phyloP scores from a whole-genome alignment of 2,329 filamentous ascomycete species.

The Aspergillus calidoustus region DNA sequence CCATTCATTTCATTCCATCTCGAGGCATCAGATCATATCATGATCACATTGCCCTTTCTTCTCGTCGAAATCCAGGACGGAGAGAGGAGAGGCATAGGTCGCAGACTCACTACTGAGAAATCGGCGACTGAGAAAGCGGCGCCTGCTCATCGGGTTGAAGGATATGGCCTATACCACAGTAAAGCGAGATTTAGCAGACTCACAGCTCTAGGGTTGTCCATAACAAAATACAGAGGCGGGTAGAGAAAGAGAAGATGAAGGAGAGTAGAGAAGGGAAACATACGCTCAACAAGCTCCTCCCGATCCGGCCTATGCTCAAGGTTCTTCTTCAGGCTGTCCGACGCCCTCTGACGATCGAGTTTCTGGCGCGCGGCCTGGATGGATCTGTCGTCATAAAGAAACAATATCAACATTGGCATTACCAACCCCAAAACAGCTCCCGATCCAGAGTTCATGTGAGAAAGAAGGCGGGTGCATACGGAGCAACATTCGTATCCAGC shows the following conservation, averaged over 20 bases:
- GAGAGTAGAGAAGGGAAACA: slow-evolving; percentile 34
- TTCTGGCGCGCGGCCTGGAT: slow-evolving; percentile 66
- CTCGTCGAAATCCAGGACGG: neutral
- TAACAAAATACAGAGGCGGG: neutral
- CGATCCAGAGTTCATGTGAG: too few relatives aligned
- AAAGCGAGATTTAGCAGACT: neutral
- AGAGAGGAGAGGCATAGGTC: neutral
- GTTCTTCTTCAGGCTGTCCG: slow-evolving; percentile 67
- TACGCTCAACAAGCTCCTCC: slow-evolving; percentile 79
- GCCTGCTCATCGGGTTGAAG: slow-evolving; percentile 12
- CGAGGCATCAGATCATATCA: neutral
- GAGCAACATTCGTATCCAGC: slow-evolving; percentile 68
- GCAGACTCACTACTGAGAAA: neutral
- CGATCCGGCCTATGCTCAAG: slow-evolving; percentile 69
- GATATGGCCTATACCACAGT: slow-evolving; percentile 70
- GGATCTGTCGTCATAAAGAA: slow-evolving; percentile 48
- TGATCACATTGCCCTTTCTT: neutral
- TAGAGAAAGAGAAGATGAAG: neutral
- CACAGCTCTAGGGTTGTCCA: neutral
- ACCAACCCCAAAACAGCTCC: neutral
- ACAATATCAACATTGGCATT: neutral
- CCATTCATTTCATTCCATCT: neutral
- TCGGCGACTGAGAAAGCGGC: neutral
- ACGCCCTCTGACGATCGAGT: slow-evolving; percentile 66
- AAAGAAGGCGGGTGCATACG: slow-evolving; percentile 50